phyloP scores from a whole-genome alignment of 331 rosid genomes.

The Malus hybrid region DNA sequence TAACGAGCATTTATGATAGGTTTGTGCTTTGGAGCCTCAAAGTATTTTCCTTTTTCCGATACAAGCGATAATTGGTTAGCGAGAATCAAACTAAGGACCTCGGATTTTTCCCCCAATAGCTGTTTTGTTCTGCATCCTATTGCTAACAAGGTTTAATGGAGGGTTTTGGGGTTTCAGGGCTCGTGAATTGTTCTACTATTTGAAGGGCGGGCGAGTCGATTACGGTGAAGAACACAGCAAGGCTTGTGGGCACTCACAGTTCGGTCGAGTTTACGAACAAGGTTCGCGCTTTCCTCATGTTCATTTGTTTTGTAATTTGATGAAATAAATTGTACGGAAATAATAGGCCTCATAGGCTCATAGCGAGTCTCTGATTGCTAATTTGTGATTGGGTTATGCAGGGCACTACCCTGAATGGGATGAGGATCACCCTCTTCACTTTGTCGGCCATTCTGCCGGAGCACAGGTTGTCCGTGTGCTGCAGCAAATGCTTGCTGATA shows the following conservation, averaged over 20 bases:
- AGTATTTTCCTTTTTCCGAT: neutral
- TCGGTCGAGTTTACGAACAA: slow-evolving; percentile 69
- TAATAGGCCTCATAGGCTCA: neutral
- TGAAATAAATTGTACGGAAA: neutral
- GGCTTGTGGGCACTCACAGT: slow-evolving; percentile 74
- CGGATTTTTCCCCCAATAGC: neutral
- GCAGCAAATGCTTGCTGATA: slow-evolving; percentile 98
- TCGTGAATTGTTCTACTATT: slow-evolving; percentile 86
- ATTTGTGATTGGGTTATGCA: slow-evolving; percentile 23
- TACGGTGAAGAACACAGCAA: slow-evolving; percentile 94
- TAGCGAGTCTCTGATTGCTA: neutral
- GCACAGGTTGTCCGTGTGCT: slow-evolving; percentile 91
- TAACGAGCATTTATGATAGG: slow-evolving; percentile 90
- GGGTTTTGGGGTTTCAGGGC: slow-evolving; percentile 50
- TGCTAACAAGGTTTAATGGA: neutral
- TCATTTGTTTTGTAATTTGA: neutral
- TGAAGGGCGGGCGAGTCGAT: slow-evolving; percentile 94
- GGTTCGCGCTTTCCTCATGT: slow-evolving; percentile 31
- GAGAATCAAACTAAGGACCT: neutral
- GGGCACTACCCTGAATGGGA: slow-evolving; percentile 98
- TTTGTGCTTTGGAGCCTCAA: slow-evolving; percentile 10
- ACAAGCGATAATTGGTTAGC: neutral
- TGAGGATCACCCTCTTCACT: slow-evolving; percentile 91
- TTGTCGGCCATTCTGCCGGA: slow-evolving; percentile 95
- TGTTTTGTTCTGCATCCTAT: neutral